phyloP scores from a whole-genome alignment of 2,329 filamentous ascomycete genomes.

The Colletotrichum destructivum region DNA sequence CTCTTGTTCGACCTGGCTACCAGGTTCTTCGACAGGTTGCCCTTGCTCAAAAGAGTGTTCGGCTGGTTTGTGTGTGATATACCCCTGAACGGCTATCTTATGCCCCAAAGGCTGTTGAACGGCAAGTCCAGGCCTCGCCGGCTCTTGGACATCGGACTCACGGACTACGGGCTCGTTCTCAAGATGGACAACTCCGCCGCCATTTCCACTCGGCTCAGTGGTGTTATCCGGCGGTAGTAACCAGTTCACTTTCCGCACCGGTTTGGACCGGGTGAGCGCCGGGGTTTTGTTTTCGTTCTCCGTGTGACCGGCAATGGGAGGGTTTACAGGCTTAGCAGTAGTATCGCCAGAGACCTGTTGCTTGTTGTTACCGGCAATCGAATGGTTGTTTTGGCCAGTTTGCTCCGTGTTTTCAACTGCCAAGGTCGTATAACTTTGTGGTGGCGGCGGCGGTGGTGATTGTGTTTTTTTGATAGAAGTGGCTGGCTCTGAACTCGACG shows the following conservation, averaged over 20 bases:
- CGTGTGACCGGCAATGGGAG: background rate
- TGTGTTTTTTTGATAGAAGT: background rate
- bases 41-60: background rate
- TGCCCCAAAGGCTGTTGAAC: background rate
- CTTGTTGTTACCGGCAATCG: slow-evolving; percentile 34
- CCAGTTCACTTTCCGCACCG: slow-evolving; percentile 33
- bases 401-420: slow-evolving; percentile 32
- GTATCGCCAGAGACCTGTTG: slow-evolving; percentile 47
- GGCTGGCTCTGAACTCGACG: background rate
- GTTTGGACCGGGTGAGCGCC: slow-evolving; percentile 10
- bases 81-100: background rate
- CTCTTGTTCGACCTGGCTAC: background rate
- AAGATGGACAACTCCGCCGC: background rate
- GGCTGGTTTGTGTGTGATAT: background rate
- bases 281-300: background rate
- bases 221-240: slow-evolving; percentile 26
- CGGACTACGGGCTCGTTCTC: background rate
- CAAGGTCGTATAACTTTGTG: slow-evolving; percentile 36
- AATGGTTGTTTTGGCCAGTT: slow-evolving; percentile 53
- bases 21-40: background rate
- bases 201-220: slow-evolving; percentile 7
- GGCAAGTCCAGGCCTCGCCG: background rate
- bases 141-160: background rate
- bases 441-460: background rate
- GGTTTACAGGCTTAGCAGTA: slow-evolving; percentile 45